These are phyloP conservation scores for Mycena latifolia DNA, from an alignment of 768 basidiomycete species.

Conservation along the genomic window DNA sequence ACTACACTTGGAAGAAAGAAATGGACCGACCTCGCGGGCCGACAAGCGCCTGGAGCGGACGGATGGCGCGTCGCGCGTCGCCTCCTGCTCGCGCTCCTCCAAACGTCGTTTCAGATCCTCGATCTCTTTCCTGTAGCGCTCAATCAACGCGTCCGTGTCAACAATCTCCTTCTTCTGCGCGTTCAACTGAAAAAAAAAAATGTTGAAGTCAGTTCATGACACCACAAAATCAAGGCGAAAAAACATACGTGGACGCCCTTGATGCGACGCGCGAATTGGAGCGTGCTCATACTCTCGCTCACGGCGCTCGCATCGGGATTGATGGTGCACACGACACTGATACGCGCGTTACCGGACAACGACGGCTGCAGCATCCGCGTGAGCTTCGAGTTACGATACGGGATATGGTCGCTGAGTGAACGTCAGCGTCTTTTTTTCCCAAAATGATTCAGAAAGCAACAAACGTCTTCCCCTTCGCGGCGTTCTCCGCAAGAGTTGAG, in stretches of 20 bases:
- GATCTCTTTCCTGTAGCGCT: slow-evolving; percentile 95
- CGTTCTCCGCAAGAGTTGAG: slow-evolving; percentile 90
- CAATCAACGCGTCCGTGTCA: slow-evolving; percentile 93
- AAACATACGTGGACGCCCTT: slow-evolving; percentile 83
- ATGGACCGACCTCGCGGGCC: slow-evolving; percentile 58
- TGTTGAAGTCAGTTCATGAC: not conserved
- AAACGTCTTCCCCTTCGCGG: slow-evolving; percentile 79
- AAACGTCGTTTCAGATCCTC: slow-evolving; percentile 87
- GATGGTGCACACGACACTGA: slow-evolving; percentile 96
- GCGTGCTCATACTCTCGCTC: slow-evolving; percentile 87
- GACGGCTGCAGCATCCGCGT: slow-evolving; percentile 96
- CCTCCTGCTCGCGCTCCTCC: slow-evolving; percentile 76
- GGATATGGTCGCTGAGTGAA: slow-evolving; percentile 84
- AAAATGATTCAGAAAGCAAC: slow-evolving; percentile 26
- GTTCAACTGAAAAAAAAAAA: slow-evolving; percentile 63
- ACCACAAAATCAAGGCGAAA: not conserved
- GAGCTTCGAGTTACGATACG: slow-evolving; percentile 95
- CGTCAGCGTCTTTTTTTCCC: not conserved
- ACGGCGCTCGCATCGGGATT: slow-evolving; percentile 87
- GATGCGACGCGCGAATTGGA: slow-evolving; percentile 92
- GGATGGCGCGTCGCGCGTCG: slow-evolving; percentile 48
- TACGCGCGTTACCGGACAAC: slow-evolving; percentile 93
- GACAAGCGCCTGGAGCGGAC: slow-evolving; percentile 62
- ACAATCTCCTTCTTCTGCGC: slow-evolving; percentile 95
- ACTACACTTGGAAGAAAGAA: not conserved